Evolutionary conservation across 495 filamentous ascomycete genomes (phyloP), one percentile per base, ranked within the genome.

Genomic region (Penicillium egyptiacum): DNA sequence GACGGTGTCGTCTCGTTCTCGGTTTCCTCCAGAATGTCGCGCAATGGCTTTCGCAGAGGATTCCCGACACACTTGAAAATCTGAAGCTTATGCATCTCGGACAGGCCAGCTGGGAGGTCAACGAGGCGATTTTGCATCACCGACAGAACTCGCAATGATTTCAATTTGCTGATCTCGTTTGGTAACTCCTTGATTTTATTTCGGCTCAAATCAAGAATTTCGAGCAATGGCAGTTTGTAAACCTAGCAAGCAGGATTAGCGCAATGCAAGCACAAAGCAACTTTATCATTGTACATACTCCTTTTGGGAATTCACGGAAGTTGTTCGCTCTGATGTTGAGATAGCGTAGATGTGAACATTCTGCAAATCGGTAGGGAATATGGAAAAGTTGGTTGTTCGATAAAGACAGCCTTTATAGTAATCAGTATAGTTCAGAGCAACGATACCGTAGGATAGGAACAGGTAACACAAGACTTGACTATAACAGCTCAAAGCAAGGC

Each of bases 261-360:
- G 51, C 45, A 53, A 11, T 33, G n/a, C 56, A 23, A 14, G 7
- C 17, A 14, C 4, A 39, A 25, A 5, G 16, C 14, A 62, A 12
- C 23, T 5, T 25, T 35, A n/a, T 25, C 17, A 12, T 33, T 47
- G 26, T 53, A 79, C 88, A 73, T 80, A 96, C 91, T 66, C 86
- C 85, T 61, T 86, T 79, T 7, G 93, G 93, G 67, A 98, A 94
- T 67, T 96, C 90, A 59, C 83, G 85, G 53, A 97, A 89, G 53
- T 83, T 79, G 67, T 98, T 98, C 45, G 86, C 86, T 59, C 93
- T 80, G 50, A 96, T 86, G 64, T 98, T 98, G n/a, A 98, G 85
- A 67, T 98, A 98, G 40, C 90, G 90, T 45, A 98, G 80, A 53
- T 89, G 88, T 31, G 82, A 88, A 71, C 94, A 96, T 63, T 90